phyloP scores from a whole-genome alignment of 2,329 filamentous ascomycete species.

The Penicillium griseofulvum region DNA sequence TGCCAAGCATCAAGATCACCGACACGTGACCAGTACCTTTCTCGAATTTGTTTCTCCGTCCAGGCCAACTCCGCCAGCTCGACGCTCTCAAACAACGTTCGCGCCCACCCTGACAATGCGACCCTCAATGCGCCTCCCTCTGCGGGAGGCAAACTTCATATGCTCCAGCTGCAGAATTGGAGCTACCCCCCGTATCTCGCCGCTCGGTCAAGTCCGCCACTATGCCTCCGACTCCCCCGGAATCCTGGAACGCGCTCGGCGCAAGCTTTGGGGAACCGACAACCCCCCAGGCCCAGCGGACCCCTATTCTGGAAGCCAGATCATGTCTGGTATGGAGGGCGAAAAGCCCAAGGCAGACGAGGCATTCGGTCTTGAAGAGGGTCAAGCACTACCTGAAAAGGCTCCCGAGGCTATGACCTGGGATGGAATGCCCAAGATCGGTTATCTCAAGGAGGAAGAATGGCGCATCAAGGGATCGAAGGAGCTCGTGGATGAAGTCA shows the following conservation, averaged over 20 bases:
- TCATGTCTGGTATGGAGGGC: not conserved
- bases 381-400: not conserved
- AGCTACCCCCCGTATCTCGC: slow-evolving; percentile 30
- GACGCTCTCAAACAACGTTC: slow-evolving; percentile 1
- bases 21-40: slow-evolving; percentile 26
- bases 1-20: slow-evolving; percentile 12
- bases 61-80: slow-evolving; percentile 17
- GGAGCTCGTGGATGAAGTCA: slow-evolving; percentile 37
- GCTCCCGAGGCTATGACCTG: slow-evolving; percentile 33
- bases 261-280: slow-evolving; percentile 52
- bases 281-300: slow-evolving; percentile 50
- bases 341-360: not conserved
- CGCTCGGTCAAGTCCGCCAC: slow-evolving; percentile 35
- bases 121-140: slow-evolving; percentile 37
- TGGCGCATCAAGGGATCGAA: slow-evolving; percentile 40
- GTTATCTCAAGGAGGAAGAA: slow-evolving; percentile 41
- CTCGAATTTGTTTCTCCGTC: slow-evolving; percentile 25
- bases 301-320: slow-evolving; percentile 45
- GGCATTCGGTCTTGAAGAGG: not conserved
- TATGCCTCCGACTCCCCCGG: slow-evolving; percentile 36
- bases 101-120: slow-evolving; percentile 35
- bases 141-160: slow-evolving; percentile 40
- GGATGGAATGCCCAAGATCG: slow-evolving; percentile 56
- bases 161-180: slow-evolving; percentile 43
- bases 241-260: slow-evolving; percentile 47